Evolutionary conservation across 2,329 filamentous ascomycete genomes (phyloP).

Genomic region (Ophiostoma pallidulum): DNA sequence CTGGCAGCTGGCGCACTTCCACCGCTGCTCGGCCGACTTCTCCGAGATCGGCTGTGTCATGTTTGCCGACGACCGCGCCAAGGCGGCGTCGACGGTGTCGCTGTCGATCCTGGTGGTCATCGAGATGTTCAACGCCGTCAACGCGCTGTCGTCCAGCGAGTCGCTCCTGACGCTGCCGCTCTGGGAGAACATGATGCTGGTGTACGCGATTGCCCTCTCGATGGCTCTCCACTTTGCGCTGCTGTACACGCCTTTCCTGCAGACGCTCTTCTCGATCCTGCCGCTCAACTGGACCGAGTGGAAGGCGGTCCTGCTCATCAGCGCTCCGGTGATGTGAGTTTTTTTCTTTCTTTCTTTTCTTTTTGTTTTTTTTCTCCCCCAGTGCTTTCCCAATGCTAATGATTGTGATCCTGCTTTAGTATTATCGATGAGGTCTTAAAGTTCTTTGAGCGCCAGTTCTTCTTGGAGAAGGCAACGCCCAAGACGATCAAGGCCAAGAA

Average conservation of each 20-base stretch:
- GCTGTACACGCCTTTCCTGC: conserved; percentile 82
- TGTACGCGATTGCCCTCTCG: conserved; percentile 84
- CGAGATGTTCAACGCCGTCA: conserved; percentile 99
- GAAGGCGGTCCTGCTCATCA: conserved; percentile 83
- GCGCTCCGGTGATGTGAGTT: conserved; percentile 83
- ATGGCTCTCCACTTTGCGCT: conserved; percentile 95
- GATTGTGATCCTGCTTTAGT: conserved; percentile 22
- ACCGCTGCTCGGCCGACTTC: conserved; percentile 79
- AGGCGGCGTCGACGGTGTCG: conserved; percentile 85
- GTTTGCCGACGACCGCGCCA: conserved; percentile 77
- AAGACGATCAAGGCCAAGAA: conserved; percentile 41
- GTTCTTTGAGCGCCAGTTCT: conserved; percentile 59
- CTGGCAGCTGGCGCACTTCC: conserved; percentile 84
- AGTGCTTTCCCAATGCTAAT: no score
- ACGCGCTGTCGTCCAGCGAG: conserved; percentile 90
- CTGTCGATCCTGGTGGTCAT: conserved; percentile 90
- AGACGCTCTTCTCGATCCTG: conserved; percentile 81
- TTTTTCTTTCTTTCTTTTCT: not conserved
- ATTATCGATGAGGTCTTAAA: conserved; percentile 80
- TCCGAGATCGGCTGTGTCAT: conserved; percentile 86
- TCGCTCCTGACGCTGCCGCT: conserved; percentile 85
- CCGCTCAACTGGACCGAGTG: conserved; percentile 81
- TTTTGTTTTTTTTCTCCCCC: no score
- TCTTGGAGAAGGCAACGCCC: conserved; percentile 38
- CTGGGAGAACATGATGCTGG: conserved; percentile 98